Conservation (phyloP, 106 monocot species). For the Phalaenopsis aphrodite region DNA sequence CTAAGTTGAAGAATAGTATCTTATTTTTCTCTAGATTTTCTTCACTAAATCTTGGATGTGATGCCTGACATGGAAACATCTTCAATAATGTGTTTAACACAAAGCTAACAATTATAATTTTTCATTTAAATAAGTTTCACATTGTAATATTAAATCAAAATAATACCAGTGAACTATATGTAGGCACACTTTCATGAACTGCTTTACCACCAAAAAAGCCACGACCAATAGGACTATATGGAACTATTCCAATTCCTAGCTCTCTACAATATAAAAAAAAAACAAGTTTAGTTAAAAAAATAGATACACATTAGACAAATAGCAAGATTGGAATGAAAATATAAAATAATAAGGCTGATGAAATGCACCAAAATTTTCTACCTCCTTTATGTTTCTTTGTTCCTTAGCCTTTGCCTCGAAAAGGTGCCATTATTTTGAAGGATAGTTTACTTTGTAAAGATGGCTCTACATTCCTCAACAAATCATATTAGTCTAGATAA, state of each 20-base stretch:
- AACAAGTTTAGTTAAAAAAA: background rate
- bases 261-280: conserved; percentile 16
- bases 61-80: conserved; percentile 18
- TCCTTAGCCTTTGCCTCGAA: no score
- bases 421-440: no score
- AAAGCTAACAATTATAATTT: background rate
- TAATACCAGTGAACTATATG: conserved; percentile 21
- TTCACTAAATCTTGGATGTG: conserved; percentile 25
- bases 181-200: conserved; percentile 19
- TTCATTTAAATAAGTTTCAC: background rate
- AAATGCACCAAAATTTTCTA: no score
- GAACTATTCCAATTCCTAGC: conserved; percentile 50
- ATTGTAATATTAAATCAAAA: background rate
- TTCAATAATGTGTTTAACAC: background rate
- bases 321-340: background rate
- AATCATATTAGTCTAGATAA: no score
- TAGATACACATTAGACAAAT: background rate
- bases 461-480: no score
- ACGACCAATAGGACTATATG: conserved; percentile 38
- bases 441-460: no score
- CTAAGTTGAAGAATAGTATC: conserved; percentile 33
- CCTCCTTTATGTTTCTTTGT: no score
- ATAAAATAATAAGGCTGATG: no score
- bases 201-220: conserved; percentile 48
- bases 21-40: conserved; percentile 58